These are phyloP conservation scores for Pontederia paniculata DNA, from an alignment of 176 grass and related monocot species.

Conservation along the genomic window DNA sequence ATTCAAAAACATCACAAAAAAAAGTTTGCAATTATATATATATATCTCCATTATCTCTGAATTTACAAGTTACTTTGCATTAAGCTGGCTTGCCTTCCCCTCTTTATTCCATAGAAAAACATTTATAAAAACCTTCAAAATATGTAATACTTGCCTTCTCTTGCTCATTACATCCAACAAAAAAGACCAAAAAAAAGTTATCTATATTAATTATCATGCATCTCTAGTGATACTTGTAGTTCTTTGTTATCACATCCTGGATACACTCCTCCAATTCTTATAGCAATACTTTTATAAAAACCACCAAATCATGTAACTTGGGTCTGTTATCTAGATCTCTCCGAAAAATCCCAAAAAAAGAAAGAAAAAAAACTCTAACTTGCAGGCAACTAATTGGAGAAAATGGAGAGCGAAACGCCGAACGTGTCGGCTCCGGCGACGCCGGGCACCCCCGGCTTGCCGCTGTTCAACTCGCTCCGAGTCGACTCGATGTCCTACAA, in stretches of 20 bases:
- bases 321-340: neutral
- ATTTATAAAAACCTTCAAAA: conserved; percentile 64
- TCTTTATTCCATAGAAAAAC: conserved; percentile 48
- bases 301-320: conserved; percentile 69
- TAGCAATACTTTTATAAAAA: conserved; percentile 63
- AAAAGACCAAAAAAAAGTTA: conserved; percentile 14
- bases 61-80: conserved; percentile 1
- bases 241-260: conserved; percentile 37
- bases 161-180: conserved; percentile 1
- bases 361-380: neutral
- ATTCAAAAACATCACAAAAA: conserved; percentile 15
- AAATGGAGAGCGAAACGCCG: conserved; percentile 22
- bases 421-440: conserved; percentile 61
- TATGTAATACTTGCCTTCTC: conserved; percentile 55
- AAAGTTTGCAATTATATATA: conserved; percentile 9
- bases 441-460: conserved; percentile 68
- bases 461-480: conserved; percentile 50
- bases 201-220: conserved; percentile 7
- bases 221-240: conserved; percentile 11
- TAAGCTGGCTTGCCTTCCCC: conserved; percentile 33
- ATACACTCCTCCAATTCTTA: conserved; percentile 14
- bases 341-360: conserved; percentile 23
- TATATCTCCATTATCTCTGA: neutral
- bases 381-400: conserved; percentile 1
- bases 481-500: conserved; percentile 91